phyloP scores from a whole-genome alignment of 768 basidiomycete species.

The Pisolithus marmoratus region DNA sequence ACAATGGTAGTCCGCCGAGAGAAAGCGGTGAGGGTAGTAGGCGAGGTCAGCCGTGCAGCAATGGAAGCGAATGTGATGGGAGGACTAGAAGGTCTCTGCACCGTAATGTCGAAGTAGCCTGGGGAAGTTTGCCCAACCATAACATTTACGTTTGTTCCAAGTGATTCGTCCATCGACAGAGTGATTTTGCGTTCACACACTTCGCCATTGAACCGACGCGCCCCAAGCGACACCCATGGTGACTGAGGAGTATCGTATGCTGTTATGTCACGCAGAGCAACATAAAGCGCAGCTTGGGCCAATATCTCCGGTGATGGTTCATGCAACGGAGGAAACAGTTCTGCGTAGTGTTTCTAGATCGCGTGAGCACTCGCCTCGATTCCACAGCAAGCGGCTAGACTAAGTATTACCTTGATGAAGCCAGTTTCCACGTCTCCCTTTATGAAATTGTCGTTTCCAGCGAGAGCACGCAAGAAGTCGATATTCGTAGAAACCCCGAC shows the following conservation, averaged over 20 bases:
- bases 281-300: conserved; percentile 75
- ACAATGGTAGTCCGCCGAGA: conserved; percentile 63
- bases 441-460: conserved; percentile 73
- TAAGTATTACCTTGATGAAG: conserved; percentile 59
- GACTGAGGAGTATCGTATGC: conserved; percentile 29
- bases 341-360: conserved; percentile 70
- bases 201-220: conserved; percentile 77
- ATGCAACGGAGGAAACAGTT: conserved; percentile 67
- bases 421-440: conserved; percentile 83
- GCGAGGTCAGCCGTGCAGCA: conserved; percentile 49
- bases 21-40: conserved; percentile 47
- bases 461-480: conserved; percentile 76
- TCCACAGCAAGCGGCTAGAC: not conserved
- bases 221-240: conserved; percentile 67
- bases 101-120: conserved; percentile 50
- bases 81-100: conserved; percentile 25
- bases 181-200: conserved; percentile 54
- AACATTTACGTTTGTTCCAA: conserved; percentile 32
- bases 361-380: not conserved
- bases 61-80: conserved; percentile 42
- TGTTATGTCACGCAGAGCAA: conserved; percentile 59
- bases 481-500: conserved; percentile 91
- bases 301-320: conserved; percentile 59
- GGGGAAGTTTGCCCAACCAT: conserved; percentile 38
- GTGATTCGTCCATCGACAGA: conserved; percentile 52